Conservation (phyloP, 2,329 filamentous ascomycete species). For the Phialophora expanda region DNA sequence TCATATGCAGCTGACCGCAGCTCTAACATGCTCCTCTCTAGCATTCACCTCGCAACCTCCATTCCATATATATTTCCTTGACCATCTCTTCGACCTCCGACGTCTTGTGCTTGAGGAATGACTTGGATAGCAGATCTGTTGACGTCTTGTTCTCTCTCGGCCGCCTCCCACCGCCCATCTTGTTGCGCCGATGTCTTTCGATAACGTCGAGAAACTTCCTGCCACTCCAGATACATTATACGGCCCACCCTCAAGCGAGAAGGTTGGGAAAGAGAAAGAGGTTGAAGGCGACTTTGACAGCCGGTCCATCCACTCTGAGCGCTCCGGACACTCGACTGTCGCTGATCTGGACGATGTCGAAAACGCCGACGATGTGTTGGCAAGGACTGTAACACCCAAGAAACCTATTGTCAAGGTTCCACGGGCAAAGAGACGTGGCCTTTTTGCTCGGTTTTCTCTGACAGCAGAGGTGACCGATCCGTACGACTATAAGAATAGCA, state of each 20-base stretch:
- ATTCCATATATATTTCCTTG: slow-evolving; percentile 8
- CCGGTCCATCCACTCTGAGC: slow-evolving; percentile 22
- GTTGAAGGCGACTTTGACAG: slow-evolving; percentile 11
- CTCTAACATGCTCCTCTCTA: slow-evolving; percentile 5
- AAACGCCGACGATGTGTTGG: slow-evolving; percentile 30
- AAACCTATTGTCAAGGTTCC: slow-evolving; percentile 56
- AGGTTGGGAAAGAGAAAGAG: slow-evolving; percentile 18
- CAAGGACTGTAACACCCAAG: slow-evolving; percentile 42
- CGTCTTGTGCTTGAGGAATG: slow-evolving; percentile 22
- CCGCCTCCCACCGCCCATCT: not conserved
- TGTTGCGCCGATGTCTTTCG: slow-evolving; percentile 19
- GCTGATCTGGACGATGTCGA: slow-evolving; percentile 33
- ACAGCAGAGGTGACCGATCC: slow-evolving; percentile 80
- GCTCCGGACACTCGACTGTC: slow-evolving; percentile 24
- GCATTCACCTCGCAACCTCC: slow-evolving; percentile 3
- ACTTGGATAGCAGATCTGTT: slow-evolving; percentile 21
- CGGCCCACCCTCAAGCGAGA: slow-evolving; percentile 11
- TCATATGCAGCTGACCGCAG: slow-evolving; percentile 26
- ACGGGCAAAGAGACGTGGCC: slow-evolving; percentile 66
- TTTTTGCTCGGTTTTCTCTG: slow-evolving; percentile 72
- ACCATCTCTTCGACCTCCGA: not conserved
- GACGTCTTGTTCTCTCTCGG: slow-evolving; percentile 4
- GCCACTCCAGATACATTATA: slow-evolving; percentile 12
- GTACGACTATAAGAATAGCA: slow-evolving; percentile 71
- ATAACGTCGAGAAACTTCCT: slow-evolving; percentile 26